A percentile compares a stretch with the other conserved stretches of the same genome.
phyloP scores from a whole-genome alignment of 176 grass and related monocot species.

The Triticum urartu region DNA sequence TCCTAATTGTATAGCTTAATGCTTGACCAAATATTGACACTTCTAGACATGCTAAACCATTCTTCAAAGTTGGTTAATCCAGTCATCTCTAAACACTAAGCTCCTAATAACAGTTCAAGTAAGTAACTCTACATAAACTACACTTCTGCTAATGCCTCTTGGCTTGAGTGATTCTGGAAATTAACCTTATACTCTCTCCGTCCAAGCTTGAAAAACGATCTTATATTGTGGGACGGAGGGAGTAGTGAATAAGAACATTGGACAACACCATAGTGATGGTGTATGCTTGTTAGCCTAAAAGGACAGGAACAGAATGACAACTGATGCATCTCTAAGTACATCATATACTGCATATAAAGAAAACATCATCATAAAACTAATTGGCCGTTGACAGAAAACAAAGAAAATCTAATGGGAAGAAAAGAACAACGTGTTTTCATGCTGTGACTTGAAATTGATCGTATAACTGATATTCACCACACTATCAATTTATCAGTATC shows the following conservation, averaged over 20 bases:
- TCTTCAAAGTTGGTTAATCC: neutral
- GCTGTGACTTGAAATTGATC: neutral
- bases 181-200: neutral
- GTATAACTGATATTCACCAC: constrained; percentile 11
- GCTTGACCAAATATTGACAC: neutral
- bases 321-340: neutral
- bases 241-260: neutral
- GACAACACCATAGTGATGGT: neutral
- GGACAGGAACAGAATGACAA: neutral
- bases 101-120: neutral
- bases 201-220: too few species aligned
- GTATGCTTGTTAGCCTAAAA: neutral
- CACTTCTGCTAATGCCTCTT: neutral
- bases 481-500: constrained; percentile 32
- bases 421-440: neutral
- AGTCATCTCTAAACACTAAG: neutral
- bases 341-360: neutral
- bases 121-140: neutral
- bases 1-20: neutral
- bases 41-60: neutral
- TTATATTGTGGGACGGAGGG: too few species aligned
- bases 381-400: neutral
- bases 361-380: neutral
- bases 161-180: neutral
- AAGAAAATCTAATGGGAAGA: neutral